phyloP scores from a whole-genome alignment of 345 rosid genomes.

The Zanthoxylum bungeanum region DNA sequence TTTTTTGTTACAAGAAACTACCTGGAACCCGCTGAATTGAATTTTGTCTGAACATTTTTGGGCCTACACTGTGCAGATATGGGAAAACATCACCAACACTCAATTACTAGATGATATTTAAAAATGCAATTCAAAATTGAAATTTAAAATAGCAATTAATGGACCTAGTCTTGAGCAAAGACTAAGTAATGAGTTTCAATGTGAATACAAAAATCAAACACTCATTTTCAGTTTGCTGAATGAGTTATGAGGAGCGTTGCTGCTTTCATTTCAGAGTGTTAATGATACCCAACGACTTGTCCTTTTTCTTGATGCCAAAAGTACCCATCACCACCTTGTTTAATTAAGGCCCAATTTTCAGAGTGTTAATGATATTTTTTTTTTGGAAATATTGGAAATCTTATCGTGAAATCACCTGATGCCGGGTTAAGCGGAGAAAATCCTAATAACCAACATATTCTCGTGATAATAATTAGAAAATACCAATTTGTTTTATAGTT shows the following conservation, averaged over 20 bases:
- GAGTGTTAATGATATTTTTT: too few species aligned
- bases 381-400: too few species aligned
- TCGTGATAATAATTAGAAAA: not conserved
- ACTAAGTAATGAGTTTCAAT: too few species aligned
- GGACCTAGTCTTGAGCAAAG: too few species aligned
- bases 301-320: not conserved
- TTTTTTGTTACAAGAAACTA: not conserved
- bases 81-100: too few species aligned
- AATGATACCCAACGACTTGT: not conserved
- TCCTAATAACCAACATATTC: too few species aligned
- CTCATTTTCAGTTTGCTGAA: not conserved
- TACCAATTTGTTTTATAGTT: not conserved
- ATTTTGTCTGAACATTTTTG: not conserved
- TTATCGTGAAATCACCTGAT: too few species aligned
- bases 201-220: not conserved
- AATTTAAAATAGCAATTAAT: too few species aligned
- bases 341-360: not conserved
- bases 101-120: too few species aligned
- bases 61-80: too few species aligned
- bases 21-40: not conserved
- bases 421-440: too few species aligned
- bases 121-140: too few species aligned
- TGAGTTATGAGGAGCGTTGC: slow-evolving; percentile 4
- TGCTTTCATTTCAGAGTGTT: not conserved
- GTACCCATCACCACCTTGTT: not conserved